Conservation (phyloP, 2,329 filamentous ascomycete species). For the Xylaria arbuscula region DNA sequence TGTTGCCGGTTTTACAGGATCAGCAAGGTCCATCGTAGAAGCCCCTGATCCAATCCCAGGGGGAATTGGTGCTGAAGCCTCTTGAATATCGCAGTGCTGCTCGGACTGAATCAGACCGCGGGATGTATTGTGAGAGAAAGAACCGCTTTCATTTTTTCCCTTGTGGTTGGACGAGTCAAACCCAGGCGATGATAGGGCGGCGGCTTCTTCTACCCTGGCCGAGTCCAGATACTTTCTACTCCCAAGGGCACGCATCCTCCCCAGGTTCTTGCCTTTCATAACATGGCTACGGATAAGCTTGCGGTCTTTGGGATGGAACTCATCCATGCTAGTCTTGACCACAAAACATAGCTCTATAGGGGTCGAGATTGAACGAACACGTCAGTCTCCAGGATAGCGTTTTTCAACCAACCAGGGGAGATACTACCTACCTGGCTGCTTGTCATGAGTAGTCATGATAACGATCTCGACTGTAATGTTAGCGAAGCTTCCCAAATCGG, state of each 20-base stretch:
- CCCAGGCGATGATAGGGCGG: not conserved
- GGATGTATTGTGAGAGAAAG: not conserved
- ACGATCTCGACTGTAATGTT: too few species aligned
- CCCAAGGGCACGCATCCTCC: conserved; percentile 40
- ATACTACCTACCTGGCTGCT: not conserved
- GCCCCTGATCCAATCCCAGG: conserved; percentile 2
- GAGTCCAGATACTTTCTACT: not conserved
- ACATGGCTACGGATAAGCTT: conserved; percentile 56
- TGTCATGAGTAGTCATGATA: conserved; percentile 8
- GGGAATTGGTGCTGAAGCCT: not conserved
- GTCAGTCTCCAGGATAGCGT: not conserved
- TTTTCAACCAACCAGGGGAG: not conserved
- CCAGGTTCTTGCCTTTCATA: conserved; percentile 57
- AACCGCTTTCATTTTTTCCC: not conserved
- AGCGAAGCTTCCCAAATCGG: not conserved
- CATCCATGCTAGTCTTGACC: conserved; percentile 45
- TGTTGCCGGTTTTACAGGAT: conserved; percentile 23
- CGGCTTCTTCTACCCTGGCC: not conserved
- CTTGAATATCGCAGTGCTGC: not conserved
- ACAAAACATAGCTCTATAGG: conserved; percentile 46
- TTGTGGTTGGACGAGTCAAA: not conserved
- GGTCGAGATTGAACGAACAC: not conserved
- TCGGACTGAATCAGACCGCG: not conserved
- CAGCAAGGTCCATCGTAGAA: conserved; percentile 32
- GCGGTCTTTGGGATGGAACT: conserved; percentile 48